Evolutionary conservation across 805 yeast species (phyloP), one percentile per base, ranked within the genome.

Genomic region (Candida pseudoglaebosa): DNA sequence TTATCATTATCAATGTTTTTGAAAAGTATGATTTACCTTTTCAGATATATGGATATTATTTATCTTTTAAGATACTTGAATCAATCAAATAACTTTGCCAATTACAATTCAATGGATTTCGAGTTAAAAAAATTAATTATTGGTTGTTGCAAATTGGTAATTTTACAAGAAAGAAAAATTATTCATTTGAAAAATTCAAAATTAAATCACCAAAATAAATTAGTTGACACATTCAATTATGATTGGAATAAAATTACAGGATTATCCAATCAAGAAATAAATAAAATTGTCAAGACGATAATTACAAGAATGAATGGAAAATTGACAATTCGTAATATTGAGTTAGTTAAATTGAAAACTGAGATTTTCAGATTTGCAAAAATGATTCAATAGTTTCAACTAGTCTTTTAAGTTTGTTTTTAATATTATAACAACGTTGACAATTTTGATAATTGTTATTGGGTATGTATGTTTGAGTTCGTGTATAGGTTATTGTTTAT

Each of bases 1-100:
- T 49, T 69, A 30, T 47, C 65, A 1, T 42, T 69, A 19, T 54
- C 62, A 2, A 47, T 57, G 43, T 69, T 69, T 45, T 57, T 69
- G 59, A 65, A 62, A 41, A 67, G 71, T 4, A 54, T 62, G 28
- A 64, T 69, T 19, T 68, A 68, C 45, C 53, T 69, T 33, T 69
- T 69, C 54, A 56, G 74, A 38, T 69, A 69, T 47, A 69, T 69
- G 73, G 73, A 69, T 46, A 65, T 69, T 32, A 62, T 69, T 36
- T 69, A 69, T 49, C 57, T 69, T 39, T 61, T 69, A 42, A 52
- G 74, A 38, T 69, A 69, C 45, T 59, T 69, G 40, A 69, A 69
- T 43, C 74, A 69, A 47, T 61, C 71, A 20, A 69, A 69, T 44
- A 69, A 69, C 43, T 65, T 58, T 42, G 71, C 69, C 22, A 65